Percentiles rank a stretch among this genome's conserved stretches.
Conservation (phyloP, 2,329 filamentous ascomycete species). For the Apiospora kogelbergensis region DNA sequence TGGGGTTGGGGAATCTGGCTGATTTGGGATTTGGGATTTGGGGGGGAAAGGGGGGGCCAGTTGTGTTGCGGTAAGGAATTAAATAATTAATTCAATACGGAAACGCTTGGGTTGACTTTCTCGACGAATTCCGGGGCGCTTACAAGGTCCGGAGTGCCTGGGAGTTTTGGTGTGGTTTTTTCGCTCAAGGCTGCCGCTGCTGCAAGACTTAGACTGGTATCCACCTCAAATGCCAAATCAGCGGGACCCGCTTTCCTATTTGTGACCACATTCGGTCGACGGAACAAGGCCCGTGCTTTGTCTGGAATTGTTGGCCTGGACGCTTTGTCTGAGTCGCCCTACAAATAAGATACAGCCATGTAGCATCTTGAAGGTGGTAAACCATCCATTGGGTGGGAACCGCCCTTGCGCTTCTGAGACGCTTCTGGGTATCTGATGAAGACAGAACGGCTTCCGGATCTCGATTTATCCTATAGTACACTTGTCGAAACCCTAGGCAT, state of each 20-base stretch:
- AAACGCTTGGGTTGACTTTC: slow-evolving; percentile 4
- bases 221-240: background rate
- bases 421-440: too few species aligned
- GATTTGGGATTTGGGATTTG: slow-evolving; percentile 16
- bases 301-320: background rate
- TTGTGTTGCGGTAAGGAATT: background rate
- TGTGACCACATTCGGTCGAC: too few species aligned
- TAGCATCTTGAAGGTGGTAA: background rate
- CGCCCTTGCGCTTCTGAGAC: too few species aligned
- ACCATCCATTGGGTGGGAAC: background rate
- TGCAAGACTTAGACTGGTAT: background rate
- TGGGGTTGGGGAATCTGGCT: slow-evolving; percentile 8
- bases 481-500: slow-evolving; percentile 4
- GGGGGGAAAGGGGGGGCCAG: slow-evolving; percentile 12
- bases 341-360: too few species aligned
- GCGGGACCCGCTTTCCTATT: background rate
- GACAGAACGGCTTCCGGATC: background rate
- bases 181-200: too few species aligned
- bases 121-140: background rate
- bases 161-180: background rate
- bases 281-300: background rate
- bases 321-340: too few species aligned
- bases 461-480: slow-evolving; percentile 8
- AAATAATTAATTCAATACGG: slow-evolving; percentile 4
- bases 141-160: background rate